Evolutionary conservation across 179 eudicot genomes (phyloP).

Genomic region (Carnegiea gigantea): DNA sequence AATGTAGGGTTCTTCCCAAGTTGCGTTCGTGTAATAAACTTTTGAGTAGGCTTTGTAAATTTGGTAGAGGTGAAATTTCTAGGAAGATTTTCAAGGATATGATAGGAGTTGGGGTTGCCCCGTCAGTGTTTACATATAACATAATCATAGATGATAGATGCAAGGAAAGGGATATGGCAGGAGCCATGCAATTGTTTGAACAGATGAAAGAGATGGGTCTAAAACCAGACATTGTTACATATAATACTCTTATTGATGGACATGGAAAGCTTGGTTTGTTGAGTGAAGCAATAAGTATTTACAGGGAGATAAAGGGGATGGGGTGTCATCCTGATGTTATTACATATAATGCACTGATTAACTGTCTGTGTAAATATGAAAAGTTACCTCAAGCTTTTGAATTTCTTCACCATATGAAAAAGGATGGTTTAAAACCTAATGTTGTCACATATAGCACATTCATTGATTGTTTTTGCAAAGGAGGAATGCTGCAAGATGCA

Average conservation of each 20-base stretch:
- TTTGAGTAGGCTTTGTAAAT: slow-evolving; percentile 57
- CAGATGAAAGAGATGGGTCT: slow-evolving; percentile 62
- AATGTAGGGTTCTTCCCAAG: slow-evolving; percentile 65
- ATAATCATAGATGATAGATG: slow-evolving; percentile 77
- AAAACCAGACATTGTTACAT: slow-evolving; percentile 80
- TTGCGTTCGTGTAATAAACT: slow-evolving; percentile 80
- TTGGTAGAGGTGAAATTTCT: slow-evolving; percentile 40
- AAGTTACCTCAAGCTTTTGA: slow-evolving; percentile 62
- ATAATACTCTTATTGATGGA: slow-evolving; percentile 86
- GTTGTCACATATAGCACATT: slow-evolving; percentile 93
- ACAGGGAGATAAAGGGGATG: slow-evolving; percentile 61
- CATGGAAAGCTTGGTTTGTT: slow-evolving; percentile 79
- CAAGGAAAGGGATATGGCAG: slow-evolving; percentile 65
- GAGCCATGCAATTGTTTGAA: slow-evolving; percentile 53
- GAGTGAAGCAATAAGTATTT: slow-evolving; percentile 45
- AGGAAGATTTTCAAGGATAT: slow-evolving; percentile 63
- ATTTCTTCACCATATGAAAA: slow-evolving; percentile 74
- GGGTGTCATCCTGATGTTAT: slow-evolving; percentile 76
- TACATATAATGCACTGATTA: slow-evolving; percentile 85
- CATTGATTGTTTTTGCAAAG: slow-evolving; percentile 93
- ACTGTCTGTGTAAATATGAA: slow-evolving; percentile 76
- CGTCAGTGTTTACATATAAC: slow-evolving; percentile 82
- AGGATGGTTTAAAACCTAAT: slow-evolving; percentile 69
- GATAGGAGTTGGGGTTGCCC: slow-evolving; percentile 56
- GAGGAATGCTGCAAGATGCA: slow-evolving; percentile 78